Conservation (phyloP, 176 grass and related monocot genomes). For the Eleusine indica region DNA sequence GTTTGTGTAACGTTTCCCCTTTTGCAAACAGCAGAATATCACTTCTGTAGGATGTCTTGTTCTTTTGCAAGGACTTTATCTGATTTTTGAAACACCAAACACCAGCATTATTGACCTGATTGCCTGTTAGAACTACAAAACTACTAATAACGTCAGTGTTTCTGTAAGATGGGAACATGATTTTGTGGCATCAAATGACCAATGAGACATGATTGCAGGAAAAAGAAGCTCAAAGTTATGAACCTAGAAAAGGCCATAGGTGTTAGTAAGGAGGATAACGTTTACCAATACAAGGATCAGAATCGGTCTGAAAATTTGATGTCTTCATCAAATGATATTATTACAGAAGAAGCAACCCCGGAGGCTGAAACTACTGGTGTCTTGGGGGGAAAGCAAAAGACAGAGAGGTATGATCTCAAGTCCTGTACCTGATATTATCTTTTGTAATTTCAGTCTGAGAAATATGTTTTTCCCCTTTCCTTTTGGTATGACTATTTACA, state of each 20-base stretch:
- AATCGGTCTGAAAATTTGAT: slow-evolving; percentile 24
- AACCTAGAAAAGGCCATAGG: slow-evolving; percentile 10
- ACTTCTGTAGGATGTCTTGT: background rate
- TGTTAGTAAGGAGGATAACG: slow-evolving; percentile 15
- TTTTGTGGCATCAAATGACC: no score
- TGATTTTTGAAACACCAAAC: background rate
- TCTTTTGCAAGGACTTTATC: background rate
- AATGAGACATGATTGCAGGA: slow-evolving; percentile 33
- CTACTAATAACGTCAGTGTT: background rate
- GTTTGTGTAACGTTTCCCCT: slow-evolving; percentile 25
- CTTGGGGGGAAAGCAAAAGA: slow-evolving; percentile 23
- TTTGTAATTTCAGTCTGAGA: slow-evolving; percentile 3
- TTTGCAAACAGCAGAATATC: slow-evolving; percentile 6
- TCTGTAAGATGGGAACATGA: background rate
- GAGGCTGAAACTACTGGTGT: slow-evolving; percentile 32
- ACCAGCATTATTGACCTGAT: background rate
- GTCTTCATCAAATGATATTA: background rate
- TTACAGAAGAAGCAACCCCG: slow-evolving; percentile 1
- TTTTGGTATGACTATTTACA: background rate
- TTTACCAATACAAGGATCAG: background rate
- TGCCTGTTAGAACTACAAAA: slow-evolving; percentile 2
- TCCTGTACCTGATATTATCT: background rate
- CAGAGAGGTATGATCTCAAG: slow-evolving; percentile 26
- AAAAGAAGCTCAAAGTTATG: slow-evolving; percentile 34
- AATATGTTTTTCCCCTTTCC: background rate